These are phyloP conservation scores for Kwoniella botswanensis DNA, from an alignment of 768 basidiomycete species.

Conservation along the genomic window DNA sequence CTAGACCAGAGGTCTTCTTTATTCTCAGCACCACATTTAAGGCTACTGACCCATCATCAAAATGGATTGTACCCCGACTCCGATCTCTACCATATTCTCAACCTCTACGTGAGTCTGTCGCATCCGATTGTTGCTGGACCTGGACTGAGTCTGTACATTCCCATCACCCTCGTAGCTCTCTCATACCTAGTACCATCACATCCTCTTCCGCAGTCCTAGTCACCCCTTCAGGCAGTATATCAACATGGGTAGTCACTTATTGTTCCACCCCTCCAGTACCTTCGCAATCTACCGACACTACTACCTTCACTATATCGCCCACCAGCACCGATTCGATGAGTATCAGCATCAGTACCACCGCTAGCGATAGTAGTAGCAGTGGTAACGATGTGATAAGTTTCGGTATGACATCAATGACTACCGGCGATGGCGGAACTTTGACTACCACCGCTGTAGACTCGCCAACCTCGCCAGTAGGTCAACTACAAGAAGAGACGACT, in stretches of 20 bases:
- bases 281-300: background rate
- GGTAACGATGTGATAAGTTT: background rate
- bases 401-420: background rate
- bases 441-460: background rate
- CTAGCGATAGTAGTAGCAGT: background rate
- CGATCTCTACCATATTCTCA: conserved; percentile 29
- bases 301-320: background rate
- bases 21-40: background rate
- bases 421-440: background rate
- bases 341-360: background rate
- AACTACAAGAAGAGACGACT: background rate
- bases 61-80: conserved; percentile 31
- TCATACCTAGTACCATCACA: conserved; percentile 14
- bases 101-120: conserved; percentile 30
- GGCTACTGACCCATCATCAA: background rate
- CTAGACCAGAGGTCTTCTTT: no score
- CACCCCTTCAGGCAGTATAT: conserved; percentile 5
- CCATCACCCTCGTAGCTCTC: conserved; percentile 2
- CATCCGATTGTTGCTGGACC: background rate
- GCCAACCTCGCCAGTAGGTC: background rate
- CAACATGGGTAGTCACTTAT: conserved; percentile 8
- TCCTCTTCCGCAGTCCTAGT: conserved; percentile 9
- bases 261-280: background rate
- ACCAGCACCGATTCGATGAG: background rate
- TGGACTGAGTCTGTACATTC: background rate